Evolutionary conservation across 2,329 filamentous ascomycete species (phyloP), one percentile per base, ranked within the genome.

Genomic region (Aspergillus alliaceus): DNA sequence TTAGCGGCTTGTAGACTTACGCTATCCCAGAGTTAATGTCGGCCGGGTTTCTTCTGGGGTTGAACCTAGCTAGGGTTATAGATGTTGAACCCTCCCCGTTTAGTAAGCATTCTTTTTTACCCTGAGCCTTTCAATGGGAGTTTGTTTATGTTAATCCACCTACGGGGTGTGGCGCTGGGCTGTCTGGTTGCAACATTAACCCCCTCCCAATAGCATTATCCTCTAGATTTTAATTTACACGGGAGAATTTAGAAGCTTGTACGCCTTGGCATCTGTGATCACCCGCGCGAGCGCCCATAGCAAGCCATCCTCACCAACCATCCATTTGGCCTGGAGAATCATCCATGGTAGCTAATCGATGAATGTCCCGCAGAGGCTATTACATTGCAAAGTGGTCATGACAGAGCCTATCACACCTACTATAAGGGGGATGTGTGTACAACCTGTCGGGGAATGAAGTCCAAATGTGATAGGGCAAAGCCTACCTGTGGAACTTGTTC

Each of bases 401-500:
- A 18, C 15, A 9, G 6, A 35, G 34, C 15, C 15, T 18, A 35
- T 18, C 7, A 18, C 2, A 14, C 34, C 6, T 18, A 8, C 15
- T 18, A 35, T 18, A 98, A 98, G 81, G 86, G 93, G 64, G 90
- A 98, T 67, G 95, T 95, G 35, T 99, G 95, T 74, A 90, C 96
- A 70, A 87, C 98, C 61, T 99, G 95, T 72, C 84, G 93, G 67
- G 95, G 93, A 77, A 85, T 93, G 71, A 98, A 98, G 77, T 80
- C 97, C 64, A 89, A 90, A 76, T 97, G 93, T 75, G 93, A 97
- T 72, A 91, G 92, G 35, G 79, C 84, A 52, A 87, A 90, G 62
- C 93, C 93, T 20, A 91, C 89, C 65, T 96, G 93, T 72, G 91
- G 89, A 67, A 96, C 92, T 25, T 97, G 93, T 74, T 87, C 90